Conservation (phyloP, 495 filamentous ascomycete genomes). For the Penicillium chermesinum region DNA sequence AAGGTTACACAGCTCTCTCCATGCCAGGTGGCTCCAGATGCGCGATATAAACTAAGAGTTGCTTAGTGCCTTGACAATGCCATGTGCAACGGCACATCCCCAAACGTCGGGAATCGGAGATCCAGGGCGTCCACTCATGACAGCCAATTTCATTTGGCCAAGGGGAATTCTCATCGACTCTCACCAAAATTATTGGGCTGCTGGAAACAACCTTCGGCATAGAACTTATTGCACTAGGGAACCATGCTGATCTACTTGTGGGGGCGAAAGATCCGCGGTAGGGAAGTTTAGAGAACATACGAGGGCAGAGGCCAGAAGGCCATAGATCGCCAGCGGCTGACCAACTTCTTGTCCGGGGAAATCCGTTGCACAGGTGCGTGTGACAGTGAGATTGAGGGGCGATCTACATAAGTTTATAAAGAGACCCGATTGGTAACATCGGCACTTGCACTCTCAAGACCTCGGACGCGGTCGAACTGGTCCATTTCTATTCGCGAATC, state of each 20-base stretch:
- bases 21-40: conserved; percentile 4
- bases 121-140: conserved; percentile 3
- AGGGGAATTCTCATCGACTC: too few relatives aligned
- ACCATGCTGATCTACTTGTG: too few relatives aligned
- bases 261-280: too few relatives aligned
- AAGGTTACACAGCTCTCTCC: conserved; percentile 4
- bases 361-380: conserved; percentile 22
- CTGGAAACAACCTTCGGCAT: too few relatives aligned
- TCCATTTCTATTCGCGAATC: not conserved
- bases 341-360: conserved; percentile 6
- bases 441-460: too few relatives aligned
- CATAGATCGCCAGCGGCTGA: conserved; percentile 7
- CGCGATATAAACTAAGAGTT: not conserved
- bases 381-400: conserved; percentile 21
- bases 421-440: not conserved
- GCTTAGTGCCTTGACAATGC: not conserved
- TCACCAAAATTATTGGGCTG: too few relatives aligned
- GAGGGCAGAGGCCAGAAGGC: conserved; percentile 7
- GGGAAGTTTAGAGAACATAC: conserved; percentile 2
- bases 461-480: too few relatives aligned
- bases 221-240: too few relatives aligned
- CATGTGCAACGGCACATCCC: conserved; percentile 6
- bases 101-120: conserved; percentile 10
- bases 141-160: not conserved
- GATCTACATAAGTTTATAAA: conserved; percentile 7